Percentiles rank a stretch among this genome's conserved stretches.
Evolutionary conservation across 2,329 filamentous ascomycete genomes (phyloP).

Genomic region (Cryoendolithus antarcticus): DNA sequence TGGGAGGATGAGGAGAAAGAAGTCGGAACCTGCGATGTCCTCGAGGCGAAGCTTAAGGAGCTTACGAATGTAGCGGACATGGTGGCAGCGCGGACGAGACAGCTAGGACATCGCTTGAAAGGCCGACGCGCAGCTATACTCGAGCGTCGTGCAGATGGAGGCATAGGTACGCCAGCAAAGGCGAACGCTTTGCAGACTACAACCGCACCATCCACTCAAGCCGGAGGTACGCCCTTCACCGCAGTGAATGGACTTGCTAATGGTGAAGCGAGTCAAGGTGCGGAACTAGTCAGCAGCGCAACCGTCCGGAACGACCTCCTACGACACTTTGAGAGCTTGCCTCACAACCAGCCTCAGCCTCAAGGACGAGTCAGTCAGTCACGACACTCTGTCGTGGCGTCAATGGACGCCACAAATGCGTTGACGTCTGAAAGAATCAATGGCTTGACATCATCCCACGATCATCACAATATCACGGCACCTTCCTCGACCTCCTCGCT

Average conservation of each 20-base stretch:
- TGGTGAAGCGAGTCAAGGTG: constrained; percentile 26
- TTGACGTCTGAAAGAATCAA: not conserved
- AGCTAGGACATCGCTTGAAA: constrained; percentile 69
- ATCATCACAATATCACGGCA: constrained; percentile 2
- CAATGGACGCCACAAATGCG: not conserved
- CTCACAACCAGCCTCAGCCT: constrained; percentile 34
- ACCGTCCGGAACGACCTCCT: constrained; percentile 46
- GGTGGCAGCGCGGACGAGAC: constrained; percentile 59
- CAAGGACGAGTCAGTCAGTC: constrained; percentile 1
- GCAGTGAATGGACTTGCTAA: constrained; percentile 39
- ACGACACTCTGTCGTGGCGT: constrained; percentile 1
- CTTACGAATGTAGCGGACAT: constrained; percentile 67
- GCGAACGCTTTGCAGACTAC: constrained; percentile 18
- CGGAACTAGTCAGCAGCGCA: constrained; percentile 33
- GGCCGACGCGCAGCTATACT: constrained; percentile 62
- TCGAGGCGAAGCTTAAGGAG: constrained; percentile 64
- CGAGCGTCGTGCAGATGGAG: constrained; percentile 41
- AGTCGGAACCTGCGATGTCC: constrained; percentile 67
- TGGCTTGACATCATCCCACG: not conserved
- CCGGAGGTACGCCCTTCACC: constrained; percentile 35
- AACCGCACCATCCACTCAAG: constrained; percentile 16
- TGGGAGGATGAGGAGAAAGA: constrained; percentile 80
- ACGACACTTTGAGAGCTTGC: constrained; percentile 50
- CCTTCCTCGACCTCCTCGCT: constrained; percentile 11
- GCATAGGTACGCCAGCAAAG: constrained; percentile 24